Conservation (phyloP, 2,329 filamentous ascomycete genomes). For the Diplodia intermedia region DNA sequence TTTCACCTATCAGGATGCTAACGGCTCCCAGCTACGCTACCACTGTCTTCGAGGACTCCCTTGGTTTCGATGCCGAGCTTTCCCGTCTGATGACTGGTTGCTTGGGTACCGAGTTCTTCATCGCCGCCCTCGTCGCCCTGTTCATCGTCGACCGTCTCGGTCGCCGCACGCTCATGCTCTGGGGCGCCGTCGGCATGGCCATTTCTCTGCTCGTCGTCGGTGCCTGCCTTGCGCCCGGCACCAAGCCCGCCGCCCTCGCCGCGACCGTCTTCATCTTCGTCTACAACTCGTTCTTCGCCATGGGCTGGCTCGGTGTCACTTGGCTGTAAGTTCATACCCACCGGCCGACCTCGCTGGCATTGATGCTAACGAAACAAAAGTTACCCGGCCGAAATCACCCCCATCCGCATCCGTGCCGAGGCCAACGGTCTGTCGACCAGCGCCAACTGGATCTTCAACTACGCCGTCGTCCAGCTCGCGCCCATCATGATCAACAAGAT, state of each 20-base stretch:
- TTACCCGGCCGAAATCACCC: constrained; percentile 60
- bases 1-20: not conserved
- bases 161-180: constrained; percentile 44
- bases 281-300: constrained; percentile 62
- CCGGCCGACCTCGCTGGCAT: too few species aligned
- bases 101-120: constrained; percentile 44
- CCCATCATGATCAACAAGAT: constrained; percentile 37
- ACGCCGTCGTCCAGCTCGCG: constrained; percentile 54
- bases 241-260: constrained; percentile 44
- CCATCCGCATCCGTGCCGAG: constrained; percentile 45
- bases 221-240: constrained; percentile 24
- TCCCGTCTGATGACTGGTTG: constrained; percentile 35
- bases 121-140: constrained; percentile 39
- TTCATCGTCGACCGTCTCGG: constrained; percentile 43
- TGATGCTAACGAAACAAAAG: constrained; percentile 28
- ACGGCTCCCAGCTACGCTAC: constrained; percentile 26
- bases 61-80: constrained; percentile 41
- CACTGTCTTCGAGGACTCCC: constrained; percentile 28
- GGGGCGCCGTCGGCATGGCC: constrained; percentile 43
- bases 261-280: constrained; percentile 61
- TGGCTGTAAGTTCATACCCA: constrained; percentile 39
- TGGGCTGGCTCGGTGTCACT: constrained; percentile 57
- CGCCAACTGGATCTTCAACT: constrained; percentile 50
- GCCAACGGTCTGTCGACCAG: constrained; percentile 48
- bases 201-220: constrained; percentile 43